phyloP scores from a whole-genome alignment of 2,329 filamentous ascomycete species.

The Aspergillus sp. region DNA sequence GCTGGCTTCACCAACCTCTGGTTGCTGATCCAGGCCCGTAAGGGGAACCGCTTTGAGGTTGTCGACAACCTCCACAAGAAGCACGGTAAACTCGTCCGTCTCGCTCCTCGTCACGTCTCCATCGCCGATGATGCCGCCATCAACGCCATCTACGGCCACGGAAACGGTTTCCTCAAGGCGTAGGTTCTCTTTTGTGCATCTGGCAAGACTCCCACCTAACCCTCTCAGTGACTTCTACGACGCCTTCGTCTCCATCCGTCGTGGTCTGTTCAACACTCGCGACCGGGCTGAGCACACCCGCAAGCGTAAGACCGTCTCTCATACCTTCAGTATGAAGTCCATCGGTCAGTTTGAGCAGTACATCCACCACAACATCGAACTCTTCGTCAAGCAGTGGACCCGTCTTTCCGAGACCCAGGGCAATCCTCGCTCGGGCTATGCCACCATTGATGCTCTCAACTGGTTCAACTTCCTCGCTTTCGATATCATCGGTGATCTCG shows the following conservation, averaged over 20 bases:
- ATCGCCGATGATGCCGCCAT: conserved; percentile 80
- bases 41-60: conserved; percentile 60
- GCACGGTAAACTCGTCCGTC: conserved; percentile 73
- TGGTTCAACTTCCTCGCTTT: conserved; percentile 75
- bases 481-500: conserved; percentile 59
- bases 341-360: conserved; percentile 85
- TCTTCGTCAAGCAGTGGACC: conserved; percentile 73
- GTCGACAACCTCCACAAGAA: conserved; percentile 74
- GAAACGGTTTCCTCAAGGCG: conserved; percentile 72
- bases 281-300: conserved; percentile 77
- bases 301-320: conserved; percentile 84
- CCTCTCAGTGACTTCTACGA: conserved; percentile 75
- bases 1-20: conserved; percentile 74
- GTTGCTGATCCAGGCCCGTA: conserved; percentile 66
- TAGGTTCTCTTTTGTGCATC: conserved; percentile 36
- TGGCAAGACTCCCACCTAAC: neutral
- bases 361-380: conserved; percentile 74
- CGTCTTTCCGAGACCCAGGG: conserved; percentile 52
- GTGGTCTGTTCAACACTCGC: conserved; percentile 86
- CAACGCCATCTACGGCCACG: conserved; percentile 71
- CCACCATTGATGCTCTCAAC: conserved; percentile 67
- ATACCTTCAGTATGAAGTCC: conserved; percentile 81
- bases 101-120: conserved; percentile 81
- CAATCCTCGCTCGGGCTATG: conserved; percentile 52
- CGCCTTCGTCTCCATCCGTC: conserved; percentile 81